Conservation (phyloP, 2,329 filamentous ascomycete species). For the Myriosclerotinia duriaeana region DNA sequence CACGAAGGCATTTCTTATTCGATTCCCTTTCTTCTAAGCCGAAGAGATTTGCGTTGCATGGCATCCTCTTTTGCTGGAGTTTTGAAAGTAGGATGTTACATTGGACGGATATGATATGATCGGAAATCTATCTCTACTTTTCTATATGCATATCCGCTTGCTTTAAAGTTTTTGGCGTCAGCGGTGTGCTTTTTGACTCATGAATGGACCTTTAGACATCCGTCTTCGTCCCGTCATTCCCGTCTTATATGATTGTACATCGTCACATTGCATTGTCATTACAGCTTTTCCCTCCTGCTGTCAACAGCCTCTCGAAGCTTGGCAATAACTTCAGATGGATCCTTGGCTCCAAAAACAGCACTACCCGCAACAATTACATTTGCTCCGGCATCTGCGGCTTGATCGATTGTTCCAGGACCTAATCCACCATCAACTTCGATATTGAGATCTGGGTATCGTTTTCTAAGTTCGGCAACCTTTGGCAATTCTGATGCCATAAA, state of each 20-base stretch:
- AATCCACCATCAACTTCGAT: slow-evolving; percentile 97
- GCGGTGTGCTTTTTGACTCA: background rate
- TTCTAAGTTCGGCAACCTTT: slow-evolving; percentile 82
- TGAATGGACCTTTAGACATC: background rate
- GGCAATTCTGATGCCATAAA: slow-evolving; percentile 97
- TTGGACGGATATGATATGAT: background rate
- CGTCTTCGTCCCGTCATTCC: background rate
- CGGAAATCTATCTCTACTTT: slow-evolving; percentile 3
- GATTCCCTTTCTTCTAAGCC: slow-evolving; percentile 21
- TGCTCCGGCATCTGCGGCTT: slow-evolving; percentile 90
- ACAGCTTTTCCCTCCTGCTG: slow-evolving; percentile 45
- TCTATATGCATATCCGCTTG: slow-evolving; percentile 1
- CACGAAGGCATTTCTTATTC: background rate
- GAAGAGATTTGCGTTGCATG: background rate
- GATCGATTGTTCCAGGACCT: slow-evolving; percentile 83
- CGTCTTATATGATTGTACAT: background rate
- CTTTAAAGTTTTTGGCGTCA: background rate
- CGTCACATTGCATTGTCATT: slow-evolving; percentile 13
- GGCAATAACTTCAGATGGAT: slow-evolving; percentile 84
- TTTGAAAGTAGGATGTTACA: background rate
- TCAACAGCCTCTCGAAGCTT: slow-evolving; percentile 79
- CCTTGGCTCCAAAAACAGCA: slow-evolving; percentile 89
- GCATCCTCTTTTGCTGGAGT: background rate
- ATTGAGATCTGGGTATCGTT: slow-evolving; percentile 85
- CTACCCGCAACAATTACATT: slow-evolving; percentile 98